Percentiles rank a stretch among this genome's conserved stretches.
Evolutionary conservation across 148 eudicot species (phyloP).

Genomic region (Silene conica): DNA sequence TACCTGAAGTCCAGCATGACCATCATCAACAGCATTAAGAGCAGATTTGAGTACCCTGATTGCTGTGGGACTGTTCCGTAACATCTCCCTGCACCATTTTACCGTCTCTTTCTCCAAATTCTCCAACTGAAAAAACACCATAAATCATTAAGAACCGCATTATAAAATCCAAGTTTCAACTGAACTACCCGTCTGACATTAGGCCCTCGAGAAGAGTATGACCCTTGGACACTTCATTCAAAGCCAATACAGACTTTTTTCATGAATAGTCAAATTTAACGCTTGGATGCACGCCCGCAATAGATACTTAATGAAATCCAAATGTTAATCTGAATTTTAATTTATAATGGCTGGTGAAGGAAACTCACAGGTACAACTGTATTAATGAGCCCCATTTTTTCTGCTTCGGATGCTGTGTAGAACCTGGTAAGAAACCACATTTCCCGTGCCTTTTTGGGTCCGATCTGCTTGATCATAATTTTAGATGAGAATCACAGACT

Average conservation of each 20-base stretch:
- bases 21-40: conserved; percentile 90
- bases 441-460: conserved; percentile 92
- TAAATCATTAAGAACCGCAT: not conserved
- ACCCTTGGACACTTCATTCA: not conserved
- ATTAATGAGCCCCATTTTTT: conserved; percentile 89
- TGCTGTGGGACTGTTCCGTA: conserved; percentile 90
- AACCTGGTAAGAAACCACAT: conserved; percentile 92
- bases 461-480: conserved; percentile 45
- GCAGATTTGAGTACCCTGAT: conserved; percentile 86
- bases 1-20: conserved; percentile 98
- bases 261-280: not conserved
- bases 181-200: not conserved
- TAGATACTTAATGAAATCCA: too few relatives aligned
- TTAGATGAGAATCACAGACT: not conserved
- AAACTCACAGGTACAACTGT: conserved; percentile 90
- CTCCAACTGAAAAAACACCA: conserved; percentile 45
- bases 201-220: not conserved
- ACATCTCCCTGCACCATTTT: conserved; percentile 90
- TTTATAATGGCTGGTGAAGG: not conserved
- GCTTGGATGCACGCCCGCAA: not conserved
- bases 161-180: not conserved
- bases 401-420: conserved; percentile 84
- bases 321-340: not conserved
- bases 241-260: not conserved
- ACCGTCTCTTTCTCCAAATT: conserved; percentile 82